Base-by-base conservation (phyloP, 495 filamentous ascomycete genomes). In the Lasiosphaeria hispida region DNA sequence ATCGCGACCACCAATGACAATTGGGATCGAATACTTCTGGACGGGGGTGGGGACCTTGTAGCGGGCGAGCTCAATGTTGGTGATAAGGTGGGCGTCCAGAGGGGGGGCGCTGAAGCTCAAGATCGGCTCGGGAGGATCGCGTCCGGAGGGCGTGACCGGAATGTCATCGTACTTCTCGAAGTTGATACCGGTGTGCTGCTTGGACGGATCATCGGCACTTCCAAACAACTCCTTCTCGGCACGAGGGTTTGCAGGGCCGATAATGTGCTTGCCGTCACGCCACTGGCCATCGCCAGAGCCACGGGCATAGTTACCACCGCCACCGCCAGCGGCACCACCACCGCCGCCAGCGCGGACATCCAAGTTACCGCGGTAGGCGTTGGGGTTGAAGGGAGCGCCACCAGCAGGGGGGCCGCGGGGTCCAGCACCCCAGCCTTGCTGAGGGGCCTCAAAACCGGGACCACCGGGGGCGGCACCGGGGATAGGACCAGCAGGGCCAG, bases 91-190 rank as follows among this genome's bases (percentile, higher is more conserved):
- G 64, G 91, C 85, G 69, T 98, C 94, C 51, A 98, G 79, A 58
- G 94, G 94, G 48, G 94, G 94, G 81, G 93, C 92, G 69, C 84
- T 91, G 83, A 98, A 98, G 44, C 81, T 79, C 63, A 85, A 85
- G 57, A 95, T 88, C 40, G 95, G 90, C 64, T 97, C 95, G 42
- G 94, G 95, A 44, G 96, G 91, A 70, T 95, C 86, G 44, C 91
- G 88, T 43, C 94, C 94, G 57, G 94, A 96, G 41, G 95, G 93
- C 71, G 96, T 94, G 56, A 98, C 95, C 36, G 94, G 94, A 65
- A 98, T 98, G 69, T 98, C 94, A 67, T 98, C 94, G 75, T 98
- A 98, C 79, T 98, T 98, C 77, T 96, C 85, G 69, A 98, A 98
- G 81, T 98, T 98, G 86, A 98, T 97, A 69, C 94, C 94, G 15